Conservation (phyloP, 768 basidiomycete species). For the Pluteus cervinus region DNA sequence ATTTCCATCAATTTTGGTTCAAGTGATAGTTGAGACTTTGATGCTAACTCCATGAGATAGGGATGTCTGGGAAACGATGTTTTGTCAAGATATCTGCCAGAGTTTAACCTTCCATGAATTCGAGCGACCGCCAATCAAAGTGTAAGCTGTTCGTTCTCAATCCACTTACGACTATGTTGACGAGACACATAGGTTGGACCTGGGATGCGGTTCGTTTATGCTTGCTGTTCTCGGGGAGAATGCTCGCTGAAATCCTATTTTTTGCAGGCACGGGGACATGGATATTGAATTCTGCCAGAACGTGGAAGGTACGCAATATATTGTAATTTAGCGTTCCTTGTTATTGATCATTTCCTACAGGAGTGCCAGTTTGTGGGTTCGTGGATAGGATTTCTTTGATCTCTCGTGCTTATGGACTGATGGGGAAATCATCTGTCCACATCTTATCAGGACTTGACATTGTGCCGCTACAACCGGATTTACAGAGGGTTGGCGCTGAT, state of each 20-base stretch:
- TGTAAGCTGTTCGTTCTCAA: slow-evolving; percentile 32
- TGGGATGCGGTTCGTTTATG: slow-evolving; percentile 60
- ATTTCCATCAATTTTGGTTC: neutral
- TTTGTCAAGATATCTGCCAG: slow-evolving; percentile 45
- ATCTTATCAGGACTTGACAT: slow-evolving; percentile 51
- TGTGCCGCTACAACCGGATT: slow-evolving; percentile 66
- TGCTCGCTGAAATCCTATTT: slow-evolving; percentile 1
- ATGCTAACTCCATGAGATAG: slow-evolving; percentile 28
- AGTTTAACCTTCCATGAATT: slow-evolving; percentile 65
- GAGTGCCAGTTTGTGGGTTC: slow-evolving; percentile 59
- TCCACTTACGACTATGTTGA: slow-evolving; percentile 7
- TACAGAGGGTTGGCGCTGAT: slow-evolving; percentile 54
- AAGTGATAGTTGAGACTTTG: neutral
- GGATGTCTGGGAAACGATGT: slow-evolving; percentile 64
- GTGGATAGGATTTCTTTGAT: slow-evolving; percentile 9
- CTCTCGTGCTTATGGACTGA: too few species aligned
- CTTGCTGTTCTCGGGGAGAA: neutral
- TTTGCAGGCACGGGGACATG: slow-evolving; percentile 63
- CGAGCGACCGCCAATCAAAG: slow-evolving; percentile 50
- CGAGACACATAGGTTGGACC: slow-evolving; percentile 43
- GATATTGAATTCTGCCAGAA: slow-evolving; percentile 58
- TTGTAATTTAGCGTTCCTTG: slow-evolving; percentile 5
- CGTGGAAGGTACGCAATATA: slow-evolving; percentile 50
- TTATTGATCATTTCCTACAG: slow-evolving; percentile 21
- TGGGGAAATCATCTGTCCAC: neutral